A percentile compares a stretch with the other conserved stretches of the same genome.
Evolutionary conservation across 345 rosid genomes (phyloP).

Genomic region (Bruguiera parviflora): DNA sequence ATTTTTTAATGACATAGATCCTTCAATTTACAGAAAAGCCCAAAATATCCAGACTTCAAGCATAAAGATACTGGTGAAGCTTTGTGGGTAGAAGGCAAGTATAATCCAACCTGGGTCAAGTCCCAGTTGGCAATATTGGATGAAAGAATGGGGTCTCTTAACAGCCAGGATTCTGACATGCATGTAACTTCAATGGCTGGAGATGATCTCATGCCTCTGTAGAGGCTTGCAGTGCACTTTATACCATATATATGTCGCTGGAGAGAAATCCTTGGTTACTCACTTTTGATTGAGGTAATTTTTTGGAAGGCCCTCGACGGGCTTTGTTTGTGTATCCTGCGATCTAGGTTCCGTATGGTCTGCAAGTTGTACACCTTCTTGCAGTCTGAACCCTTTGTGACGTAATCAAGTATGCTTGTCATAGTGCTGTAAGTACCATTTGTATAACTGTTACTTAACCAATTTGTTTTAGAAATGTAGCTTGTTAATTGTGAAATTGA

Average conservation of each 20-base stretch:
- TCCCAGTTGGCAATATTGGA: slow-evolving; percentile 52
- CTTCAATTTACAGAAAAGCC: slow-evolving; percentile 46
- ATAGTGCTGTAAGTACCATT: neutral
- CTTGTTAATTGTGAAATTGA: too few species aligned
- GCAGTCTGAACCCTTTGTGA: neutral
- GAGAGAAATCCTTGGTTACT: neutral
- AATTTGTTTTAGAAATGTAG: too few species aligned
- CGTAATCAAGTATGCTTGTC: neutral
- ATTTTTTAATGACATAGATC: neutral
- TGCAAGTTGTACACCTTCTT: neutral
- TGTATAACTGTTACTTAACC: too few species aligned
- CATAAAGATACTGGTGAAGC: slow-evolving; percentile 77
- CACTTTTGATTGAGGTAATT: slow-evolving; percentile 4
- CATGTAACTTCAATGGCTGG: slow-evolving; percentile 26
- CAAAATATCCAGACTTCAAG: slow-evolving; percentile 65
- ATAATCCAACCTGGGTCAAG: slow-evolving; percentile 53
- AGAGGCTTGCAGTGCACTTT: slow-evolving; percentile 7
- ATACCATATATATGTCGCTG: neutral
- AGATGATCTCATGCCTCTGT: slow-evolving; percentile 33
- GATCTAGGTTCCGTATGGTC: neutral
- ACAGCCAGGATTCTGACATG: slow-evolving; percentile 28
- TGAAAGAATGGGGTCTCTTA: slow-evolving; percentile 36
- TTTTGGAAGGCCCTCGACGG: neutral
- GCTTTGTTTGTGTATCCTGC: neutral
- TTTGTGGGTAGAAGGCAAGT: slow-evolving; percentile 57